These are phyloP conservation scores for Gossypium gossypioides DNA, from an alignment of 441 rosid genomes.

Conservation along the genomic window DNA sequence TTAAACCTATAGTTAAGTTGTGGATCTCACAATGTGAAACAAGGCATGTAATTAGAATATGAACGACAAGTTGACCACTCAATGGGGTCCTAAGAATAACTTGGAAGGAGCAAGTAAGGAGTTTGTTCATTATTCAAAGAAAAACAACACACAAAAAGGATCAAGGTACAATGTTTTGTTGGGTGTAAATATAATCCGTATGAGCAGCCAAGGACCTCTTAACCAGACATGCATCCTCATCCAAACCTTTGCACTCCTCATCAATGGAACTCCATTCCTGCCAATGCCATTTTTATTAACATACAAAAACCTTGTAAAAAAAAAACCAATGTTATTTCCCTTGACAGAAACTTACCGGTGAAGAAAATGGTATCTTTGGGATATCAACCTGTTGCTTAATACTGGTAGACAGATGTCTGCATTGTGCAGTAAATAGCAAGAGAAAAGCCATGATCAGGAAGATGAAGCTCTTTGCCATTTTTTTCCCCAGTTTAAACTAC, in stretches of 20 bases:
- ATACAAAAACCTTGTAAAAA: background rate
- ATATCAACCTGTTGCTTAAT: background rate
- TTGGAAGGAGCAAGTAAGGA: too few species aligned
- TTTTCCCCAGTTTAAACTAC: background rate
- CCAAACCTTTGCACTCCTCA: slow-evolving; percentile 32
- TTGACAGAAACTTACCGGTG: slow-evolving; percentile 11
- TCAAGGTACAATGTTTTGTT: background rate
- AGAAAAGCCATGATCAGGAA: slow-evolving; percentile 15
- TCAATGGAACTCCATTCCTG: slow-evolving; percentile 18
- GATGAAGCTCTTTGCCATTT: background rate
- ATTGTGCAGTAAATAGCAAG: slow-evolving; percentile 10
- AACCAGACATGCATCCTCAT: slow-evolving; percentile 37
- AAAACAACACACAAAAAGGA: background rate
- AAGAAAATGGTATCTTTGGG: background rate
- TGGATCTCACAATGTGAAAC: too few species aligned
- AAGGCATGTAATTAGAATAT: too few species aligned
- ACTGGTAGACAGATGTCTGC: slow-evolving; percentile 1
- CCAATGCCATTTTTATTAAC: background rate
- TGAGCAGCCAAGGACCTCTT: slow-evolving; percentile 40
- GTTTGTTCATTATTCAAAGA: background rate
- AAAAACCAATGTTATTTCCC: too few species aligned
- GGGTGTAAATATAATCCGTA: slow-evolving; percentile 41
- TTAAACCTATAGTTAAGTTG: too few species aligned
- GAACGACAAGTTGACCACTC: too few species aligned
- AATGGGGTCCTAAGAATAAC: too few species aligned